Evolutionary conservation across 768 basidiomycete genomes (phyloP).

Genomic region (Cytidiella melzeri): DNA sequence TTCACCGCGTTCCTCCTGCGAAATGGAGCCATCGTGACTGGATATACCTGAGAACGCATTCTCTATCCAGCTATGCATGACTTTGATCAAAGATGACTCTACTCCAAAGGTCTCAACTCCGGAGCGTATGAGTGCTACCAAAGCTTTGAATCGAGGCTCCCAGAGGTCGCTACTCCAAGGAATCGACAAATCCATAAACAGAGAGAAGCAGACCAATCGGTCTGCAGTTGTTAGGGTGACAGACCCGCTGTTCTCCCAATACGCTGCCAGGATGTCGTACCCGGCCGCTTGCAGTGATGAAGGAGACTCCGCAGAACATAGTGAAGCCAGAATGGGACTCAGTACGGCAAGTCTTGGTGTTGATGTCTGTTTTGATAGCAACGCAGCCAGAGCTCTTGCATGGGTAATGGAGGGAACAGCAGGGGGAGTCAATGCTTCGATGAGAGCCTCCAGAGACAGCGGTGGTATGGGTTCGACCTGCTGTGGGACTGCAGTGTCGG

Average conservation of each 20-base stretch:
- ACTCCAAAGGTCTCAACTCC: slow-evolving; percentile 60
- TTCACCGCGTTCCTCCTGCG: slow-evolving; percentile 39
- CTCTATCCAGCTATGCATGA: slow-evolving; percentile 61
- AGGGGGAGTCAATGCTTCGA: slow-evolving; percentile 41
- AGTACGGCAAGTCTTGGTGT: slow-evolving; percentile 48
- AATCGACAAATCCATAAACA: slow-evolving; percentile 43
- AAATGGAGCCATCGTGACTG: slow-evolving; percentile 25
- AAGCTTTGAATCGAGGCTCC: slow-evolving; percentile 63
- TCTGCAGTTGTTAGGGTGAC: slow-evolving; percentile 46
- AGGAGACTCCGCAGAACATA: slow-evolving; percentile 53
- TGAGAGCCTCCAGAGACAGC: slow-evolving; percentile 37
- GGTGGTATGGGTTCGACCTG: slow-evolving; percentile 13
- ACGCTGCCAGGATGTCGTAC: slow-evolving; percentile 66
- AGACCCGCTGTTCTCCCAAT: slow-evolving; percentile 55
- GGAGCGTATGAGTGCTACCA: slow-evolving; percentile 55
- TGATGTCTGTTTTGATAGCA: slow-evolving; percentile 47
- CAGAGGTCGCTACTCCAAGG: slow-evolving; percentile 66
- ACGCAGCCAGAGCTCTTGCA: slow-evolving; percentile 52
- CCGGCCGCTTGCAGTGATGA: slow-evolving; percentile 57
- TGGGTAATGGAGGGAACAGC: slow-evolving; percentile 61
- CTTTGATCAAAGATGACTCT: slow-evolving; percentile 47
- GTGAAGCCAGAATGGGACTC: slow-evolving; percentile 51
- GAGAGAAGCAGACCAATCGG: slow-evolving; percentile 54
- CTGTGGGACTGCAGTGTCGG: slow-evolving; percentile 12
- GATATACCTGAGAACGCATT: slow-evolving; percentile 49